These are phyloP conservation scores for Boletus pseudo-olivaceus DNA, from an alignment of 768 basidiomycete genomes.

Conservation along the genomic window DNA sequence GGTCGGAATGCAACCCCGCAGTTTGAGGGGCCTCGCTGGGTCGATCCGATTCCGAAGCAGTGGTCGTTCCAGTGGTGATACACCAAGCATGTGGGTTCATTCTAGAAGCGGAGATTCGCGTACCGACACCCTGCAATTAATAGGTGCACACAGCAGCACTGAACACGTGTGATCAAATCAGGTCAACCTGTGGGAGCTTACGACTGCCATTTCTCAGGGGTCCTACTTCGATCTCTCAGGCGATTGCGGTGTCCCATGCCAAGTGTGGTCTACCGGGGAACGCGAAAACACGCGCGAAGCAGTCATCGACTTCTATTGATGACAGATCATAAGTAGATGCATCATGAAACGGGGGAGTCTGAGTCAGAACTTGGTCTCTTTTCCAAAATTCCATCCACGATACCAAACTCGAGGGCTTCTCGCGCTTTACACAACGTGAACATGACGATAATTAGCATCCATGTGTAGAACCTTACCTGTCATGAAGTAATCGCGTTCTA, in stretches of 20 bases:
- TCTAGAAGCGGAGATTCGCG: constrained; percentile 25
- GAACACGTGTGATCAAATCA: constrained; percentile 24
- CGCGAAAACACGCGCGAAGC: constrained; percentile 10
- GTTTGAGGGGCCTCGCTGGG: constrained; percentile 27
- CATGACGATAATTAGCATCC: constrained; percentile 16
- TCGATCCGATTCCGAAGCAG: constrained; percentile 25
- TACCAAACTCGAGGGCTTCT: constrained; percentile 87
- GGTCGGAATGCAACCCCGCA: constrained; percentile 24
- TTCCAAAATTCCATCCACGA: constrained; percentile 90
- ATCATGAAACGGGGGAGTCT: constrained; percentile 22
- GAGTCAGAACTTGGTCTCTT: constrained; percentile 59
- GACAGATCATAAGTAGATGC: background rate
- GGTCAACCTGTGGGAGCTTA: constrained; percentile 18
- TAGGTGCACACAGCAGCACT: constrained; percentile 10
- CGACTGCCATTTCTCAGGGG: constrained; percentile 12
- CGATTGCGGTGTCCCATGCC: background rate
- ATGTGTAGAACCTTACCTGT: constrained; percentile 50
- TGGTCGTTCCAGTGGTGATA: constrained; percentile 6
- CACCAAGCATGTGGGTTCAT: constrained; percentile 17
- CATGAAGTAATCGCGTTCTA: constrained; percentile 97
- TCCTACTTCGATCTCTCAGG: constrained; percentile 11
- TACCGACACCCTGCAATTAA: constrained; percentile 11
- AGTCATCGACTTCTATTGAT: constrained; percentile 10
- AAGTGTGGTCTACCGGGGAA: constrained; percentile 3
- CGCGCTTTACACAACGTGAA: constrained; percentile 50